Conservation (phyloP, 768 basidiomycete genomes). For the Phaffia tasmanica region DNA sequence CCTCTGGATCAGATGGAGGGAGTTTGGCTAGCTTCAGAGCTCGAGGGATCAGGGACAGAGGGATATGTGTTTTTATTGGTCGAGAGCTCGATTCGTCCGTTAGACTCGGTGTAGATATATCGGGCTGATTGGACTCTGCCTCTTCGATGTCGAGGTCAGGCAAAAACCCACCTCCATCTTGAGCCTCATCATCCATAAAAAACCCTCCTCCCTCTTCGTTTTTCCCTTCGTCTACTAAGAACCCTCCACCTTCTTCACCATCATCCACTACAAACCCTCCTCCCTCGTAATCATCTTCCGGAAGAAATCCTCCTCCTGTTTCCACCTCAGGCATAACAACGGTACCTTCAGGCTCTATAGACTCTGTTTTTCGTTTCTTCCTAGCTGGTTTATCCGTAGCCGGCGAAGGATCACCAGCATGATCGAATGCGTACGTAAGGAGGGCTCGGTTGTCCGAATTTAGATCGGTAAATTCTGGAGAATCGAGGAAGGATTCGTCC, state of each 20-base stretch:
- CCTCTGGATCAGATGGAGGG: slow-evolving; percentile 6
- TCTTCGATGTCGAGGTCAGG: slow-evolving; percentile 1
- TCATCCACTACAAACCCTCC: neutral
- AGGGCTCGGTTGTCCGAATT: too few relatives aligned
- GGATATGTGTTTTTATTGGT: slow-evolving; percentile 7
- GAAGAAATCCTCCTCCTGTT: slow-evolving; percentile 5
- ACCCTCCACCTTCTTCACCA: neutral
- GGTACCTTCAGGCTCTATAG: too few relatives aligned
- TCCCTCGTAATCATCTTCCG: neutral
- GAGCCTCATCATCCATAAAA: neutral
- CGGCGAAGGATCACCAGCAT: too few relatives aligned
- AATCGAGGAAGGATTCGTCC: too few relatives aligned
- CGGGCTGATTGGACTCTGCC: neutral
- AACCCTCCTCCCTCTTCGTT: slow-evolving; percentile 9
- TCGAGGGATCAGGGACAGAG: slow-evolving; percentile 16
- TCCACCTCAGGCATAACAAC: neutral
- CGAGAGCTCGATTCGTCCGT: neutral
- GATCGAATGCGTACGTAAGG: too few relatives aligned
- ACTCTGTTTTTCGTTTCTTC: too few relatives aligned
- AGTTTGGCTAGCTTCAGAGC: slow-evolving; percentile 14
- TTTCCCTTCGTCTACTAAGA: slow-evolving; percentile 4
- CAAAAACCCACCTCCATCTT: neutral
- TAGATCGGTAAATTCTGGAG: too few relatives aligned
- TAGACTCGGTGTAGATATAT: neutral
- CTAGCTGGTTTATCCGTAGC: too few relatives aligned